phyloP scores from a whole-genome alignment of 306 rosid genomes.

The Potentilla sterilis region DNA sequence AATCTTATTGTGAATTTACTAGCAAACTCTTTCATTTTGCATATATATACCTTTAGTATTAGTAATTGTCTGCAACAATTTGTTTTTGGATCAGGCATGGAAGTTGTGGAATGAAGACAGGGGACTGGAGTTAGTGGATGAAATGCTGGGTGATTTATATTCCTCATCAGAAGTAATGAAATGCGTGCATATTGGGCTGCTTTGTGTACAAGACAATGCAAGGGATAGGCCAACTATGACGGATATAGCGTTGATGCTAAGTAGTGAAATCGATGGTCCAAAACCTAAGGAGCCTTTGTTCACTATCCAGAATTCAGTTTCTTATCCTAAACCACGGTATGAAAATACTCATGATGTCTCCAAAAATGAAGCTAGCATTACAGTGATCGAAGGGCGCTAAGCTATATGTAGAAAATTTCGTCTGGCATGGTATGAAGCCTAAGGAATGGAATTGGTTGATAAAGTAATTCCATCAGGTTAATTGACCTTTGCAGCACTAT shows the following conservation, averaged over 20 bases:
- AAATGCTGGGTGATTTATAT: neutral
- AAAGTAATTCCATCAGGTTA: no score
- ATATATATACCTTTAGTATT: neutral
- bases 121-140: neutral
- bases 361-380: constrained; percentile 12
- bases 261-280: constrained; percentile 9
- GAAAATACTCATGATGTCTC: neutral
- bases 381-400: constrained; percentile 5
- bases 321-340: neutral
- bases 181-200: constrained; percentile 24
- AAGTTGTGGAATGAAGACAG: constrained; percentile 10
- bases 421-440: no score
- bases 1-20: neutral
- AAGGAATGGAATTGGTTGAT: no score
- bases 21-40: neutral
- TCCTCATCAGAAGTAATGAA: constrained; percentile 10
- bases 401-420: neutral
- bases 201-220: constrained; percentile 26
- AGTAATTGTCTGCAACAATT: neutral
- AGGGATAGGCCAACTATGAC: constrained; percentile 31
- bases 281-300: constrained; percentile 23
- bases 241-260: constrained; percentile 13
- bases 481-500: no score
- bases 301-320: neutral
- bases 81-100: constrained; percentile 10